Percentiles rank a stretch among this genome's conserved stretches.
These are phyloP conservation scores for Fusarium proliferatum DNA, from an alignment of 2,329 filamentous ascomycete species.

Conservation along the genomic window DNA sequence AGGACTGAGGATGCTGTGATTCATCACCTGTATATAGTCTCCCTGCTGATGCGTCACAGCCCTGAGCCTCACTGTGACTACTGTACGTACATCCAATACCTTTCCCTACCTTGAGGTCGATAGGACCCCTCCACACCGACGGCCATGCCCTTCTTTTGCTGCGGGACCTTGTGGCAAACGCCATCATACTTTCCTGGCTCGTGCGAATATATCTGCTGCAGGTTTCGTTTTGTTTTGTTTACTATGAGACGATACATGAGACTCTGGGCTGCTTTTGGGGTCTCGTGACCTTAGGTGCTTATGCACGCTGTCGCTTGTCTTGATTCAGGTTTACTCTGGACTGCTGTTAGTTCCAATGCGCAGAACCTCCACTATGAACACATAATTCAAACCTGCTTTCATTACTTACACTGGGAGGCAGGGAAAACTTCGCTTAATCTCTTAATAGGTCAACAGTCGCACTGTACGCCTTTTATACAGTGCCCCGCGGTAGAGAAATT, in stretches of 20 bases:
- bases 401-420: background rate
- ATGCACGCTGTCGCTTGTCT: constrained; percentile 1
- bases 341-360: background rate
- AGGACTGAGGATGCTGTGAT: constrained; percentile 10
- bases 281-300: background rate
- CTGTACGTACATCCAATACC: background rate
- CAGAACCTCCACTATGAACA: constrained; percentile 15
- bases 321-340: background rate
- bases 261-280: background rate
- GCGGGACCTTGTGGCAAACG: background rate
- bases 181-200: background rate
- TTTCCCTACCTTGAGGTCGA: background rate
- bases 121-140: constrained; percentile 27
- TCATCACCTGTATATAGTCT: background rate
- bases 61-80: constrained; percentile 9
- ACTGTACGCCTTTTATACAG: constrained; percentile 25
- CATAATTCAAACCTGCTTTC: constrained; percentile 9
- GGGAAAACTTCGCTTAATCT: constrained; percentile 33
- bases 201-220: background rate
- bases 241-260: background rate
- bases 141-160: background rate
- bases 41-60: constrained; percentile 5
- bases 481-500: constrained; percentile 33
- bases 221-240: background rate
- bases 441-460: background rate